Percentiles rank a stretch among this genome's conserved stretches.
phyloP scores from a whole-genome alignment of 164 flowering plant species.

The Stephania japonica region DNA sequence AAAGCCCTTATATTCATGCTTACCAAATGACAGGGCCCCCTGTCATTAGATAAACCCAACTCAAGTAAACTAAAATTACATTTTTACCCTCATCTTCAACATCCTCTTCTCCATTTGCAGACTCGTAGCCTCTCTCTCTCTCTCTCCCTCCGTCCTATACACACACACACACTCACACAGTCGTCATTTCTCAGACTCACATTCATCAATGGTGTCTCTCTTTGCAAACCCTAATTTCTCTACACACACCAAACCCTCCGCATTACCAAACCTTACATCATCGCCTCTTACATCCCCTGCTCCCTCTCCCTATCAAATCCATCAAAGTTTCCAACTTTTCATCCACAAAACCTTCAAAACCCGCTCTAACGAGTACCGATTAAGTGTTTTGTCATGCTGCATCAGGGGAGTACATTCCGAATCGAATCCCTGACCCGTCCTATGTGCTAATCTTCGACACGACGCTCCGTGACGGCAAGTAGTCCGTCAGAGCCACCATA shows the following conservation, averaged over 20 bases:
- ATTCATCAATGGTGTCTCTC: constrained; percentile 9
- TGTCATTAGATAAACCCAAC: too few species aligned
- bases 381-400: neutral
- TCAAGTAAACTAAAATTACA: too few species aligned
- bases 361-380: neutral
- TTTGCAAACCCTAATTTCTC: constrained; percentile 14
- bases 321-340: too few species aligned
- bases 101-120: too few species aligned
- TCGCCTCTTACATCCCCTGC: neutral
- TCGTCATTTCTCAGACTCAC: neutral
- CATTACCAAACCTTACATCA: neutral
- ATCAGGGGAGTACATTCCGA: constrained; percentile 55
- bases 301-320: constrained; percentile 3
- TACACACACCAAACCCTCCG: neutral
- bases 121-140: neutral
- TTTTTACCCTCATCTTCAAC: too few species aligned
- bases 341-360: neutral
- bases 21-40: too few species aligned
- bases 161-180: neutral
- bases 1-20: too few species aligned
- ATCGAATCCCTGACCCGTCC: constrained; percentile 66
- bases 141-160: neutral
- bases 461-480: constrained; percentile 96
- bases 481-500: constrained; percentile 96
- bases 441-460: constrained; percentile 95